Base-by-base conservation (phyloP, 2,329 filamentous ascomycete species). In the Bretziella fagacearum region DNA sequence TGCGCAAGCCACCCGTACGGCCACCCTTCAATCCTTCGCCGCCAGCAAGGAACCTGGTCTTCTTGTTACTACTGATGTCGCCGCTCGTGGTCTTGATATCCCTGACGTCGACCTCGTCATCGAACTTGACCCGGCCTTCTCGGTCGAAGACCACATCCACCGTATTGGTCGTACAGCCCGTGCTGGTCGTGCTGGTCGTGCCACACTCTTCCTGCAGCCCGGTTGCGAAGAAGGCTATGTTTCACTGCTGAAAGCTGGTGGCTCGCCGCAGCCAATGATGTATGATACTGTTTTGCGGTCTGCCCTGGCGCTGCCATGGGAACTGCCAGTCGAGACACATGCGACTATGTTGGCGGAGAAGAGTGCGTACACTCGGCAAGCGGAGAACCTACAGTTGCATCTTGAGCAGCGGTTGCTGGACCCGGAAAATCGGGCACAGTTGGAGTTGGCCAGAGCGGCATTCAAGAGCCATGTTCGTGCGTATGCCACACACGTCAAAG, bases 61-160 rank as follows among this genome's bases (percentile, higher is more conserved):
- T 3, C 73, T 98, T 13, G 74, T 98, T 53, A 93, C 87, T 55
- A 98, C 91, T 1, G 91, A 98, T 58, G 91, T 98, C 44, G 85
- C 91, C 10, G 91, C 91, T 17, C 84, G 91, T 58, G 91, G 91
- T 65, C 77, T 98, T 35, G 91, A 98, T 67, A 75, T 98, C 13
- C 89, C 89, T 1, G 89, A 91, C 44, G 84, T 98, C 44, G 91
- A 98, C 60, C 71, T 95, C 17, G 86, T 98, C 43, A 74, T 98
- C 48, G 91, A 98, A 61, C 96, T 94, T 59, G 91, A 98, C 58
- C 87, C 91, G 0, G 84, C 91, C 2, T 96, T 96, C 63, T 85
- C 82, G 58, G 79, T 85, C 20, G 83, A 87, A 51, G 91, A 98
- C 60, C 91, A 98, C 60, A 73, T 95, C 6, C 91, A 98, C 64